phyloP scores from a whole-genome alignment of 2,329 filamentous ascomycete genomes.

The Aspergillus costaricaensis region DNA sequence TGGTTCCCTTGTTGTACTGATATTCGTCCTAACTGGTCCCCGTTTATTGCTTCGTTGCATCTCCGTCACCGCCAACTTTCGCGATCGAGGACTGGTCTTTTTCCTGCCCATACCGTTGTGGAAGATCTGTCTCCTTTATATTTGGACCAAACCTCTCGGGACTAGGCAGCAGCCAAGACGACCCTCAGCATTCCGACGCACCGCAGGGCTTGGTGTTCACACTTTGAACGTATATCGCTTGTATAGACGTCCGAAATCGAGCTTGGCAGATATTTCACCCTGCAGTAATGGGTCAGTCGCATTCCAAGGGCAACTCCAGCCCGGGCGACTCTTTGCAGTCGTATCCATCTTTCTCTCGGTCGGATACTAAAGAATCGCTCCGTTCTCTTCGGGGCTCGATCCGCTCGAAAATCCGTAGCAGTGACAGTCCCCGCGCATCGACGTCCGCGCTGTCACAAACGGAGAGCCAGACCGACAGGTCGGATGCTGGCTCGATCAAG shows the following conservation, averaged over 20 bases:
- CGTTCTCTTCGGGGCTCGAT: conserved; percentile 80
- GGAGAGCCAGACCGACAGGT: conserved; percentile 61
- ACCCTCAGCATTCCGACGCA: conserved; percentile 30
- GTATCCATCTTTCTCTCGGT: conserved; percentile 87
- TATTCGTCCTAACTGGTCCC: conserved; percentile 3
- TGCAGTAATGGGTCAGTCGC: conserved; percentile 53
- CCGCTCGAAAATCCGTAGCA: conserved; percentile 75
- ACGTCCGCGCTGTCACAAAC: conserved; percentile 63
- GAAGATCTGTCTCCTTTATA: conserved; percentile 24
- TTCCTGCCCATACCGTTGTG: not conserved
- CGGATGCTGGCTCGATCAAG: conserved; percentile 73
- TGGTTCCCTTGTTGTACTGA: not conserved
- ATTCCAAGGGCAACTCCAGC: conserved; percentile 58
- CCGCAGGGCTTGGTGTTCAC: conserved; percentile 25
- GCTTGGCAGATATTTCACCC: conserved; percentile 37
- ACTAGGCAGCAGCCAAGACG: conserved; percentile 28
- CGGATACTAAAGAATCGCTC: conserved; percentile 89
- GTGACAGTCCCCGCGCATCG: conserved; percentile 80
- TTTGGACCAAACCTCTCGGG: conserved; percentile 8
- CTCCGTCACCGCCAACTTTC: not conserved
- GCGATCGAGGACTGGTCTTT: not conserved
- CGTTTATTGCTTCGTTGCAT: not conserved
- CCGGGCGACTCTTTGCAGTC: conserved; percentile 69
- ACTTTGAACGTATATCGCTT: conserved; percentile 25
- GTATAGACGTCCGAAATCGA: conserved; percentile 26